Conservation (phyloP, 2,329 filamentous ascomycete species). For the Hirsutella minnesotensis region DNA sequence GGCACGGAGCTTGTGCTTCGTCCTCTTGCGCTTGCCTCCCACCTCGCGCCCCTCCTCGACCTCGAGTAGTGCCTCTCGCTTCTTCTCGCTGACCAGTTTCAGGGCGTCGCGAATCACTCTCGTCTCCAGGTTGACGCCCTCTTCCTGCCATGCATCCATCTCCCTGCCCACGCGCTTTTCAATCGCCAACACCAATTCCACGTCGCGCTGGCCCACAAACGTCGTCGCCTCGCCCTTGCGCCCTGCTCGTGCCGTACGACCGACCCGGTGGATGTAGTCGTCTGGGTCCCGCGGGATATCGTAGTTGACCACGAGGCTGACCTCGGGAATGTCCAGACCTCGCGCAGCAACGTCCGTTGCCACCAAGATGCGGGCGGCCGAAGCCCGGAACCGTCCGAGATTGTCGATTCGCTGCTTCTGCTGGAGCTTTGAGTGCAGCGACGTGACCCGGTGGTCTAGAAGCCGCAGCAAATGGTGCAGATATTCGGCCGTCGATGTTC, state of each 20-base stretch:
- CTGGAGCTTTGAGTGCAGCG: constrained; percentile 76
- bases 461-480: constrained; percentile 79
- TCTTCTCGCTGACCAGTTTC: constrained; percentile 90
- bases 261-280: constrained; percentile 94
- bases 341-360: constrained; percentile 91
- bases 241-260: constrained; percentile 87
- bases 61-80: constrained; percentile 79
- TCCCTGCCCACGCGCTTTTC: constrained; percentile 68
- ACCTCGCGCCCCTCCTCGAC: constrained; percentile 90
- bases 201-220: constrained; percentile 85
- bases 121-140: constrained; percentile 88
- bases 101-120: constrained; percentile 74
- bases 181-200: constrained; percentile 81
- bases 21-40: constrained; percentile 64
- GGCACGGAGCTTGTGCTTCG: constrained; percentile 42
- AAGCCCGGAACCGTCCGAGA: constrained; percentile 80
- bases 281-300: constrained; percentile 93
- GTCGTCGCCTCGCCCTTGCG: constrained; percentile 72
- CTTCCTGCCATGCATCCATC: constrained; percentile 78
- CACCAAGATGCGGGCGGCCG: constrained; percentile 78
- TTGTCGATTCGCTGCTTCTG: constrained; percentile 81
- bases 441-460: constrained; percentile 80
- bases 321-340: constrained; percentile 90
- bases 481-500: constrained; percentile 76
- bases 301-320: constrained; percentile 85